Base-by-base conservation (phyloP, 1,139 yeast genomes). In the Lodderomyces metapsilosis region DNA sequence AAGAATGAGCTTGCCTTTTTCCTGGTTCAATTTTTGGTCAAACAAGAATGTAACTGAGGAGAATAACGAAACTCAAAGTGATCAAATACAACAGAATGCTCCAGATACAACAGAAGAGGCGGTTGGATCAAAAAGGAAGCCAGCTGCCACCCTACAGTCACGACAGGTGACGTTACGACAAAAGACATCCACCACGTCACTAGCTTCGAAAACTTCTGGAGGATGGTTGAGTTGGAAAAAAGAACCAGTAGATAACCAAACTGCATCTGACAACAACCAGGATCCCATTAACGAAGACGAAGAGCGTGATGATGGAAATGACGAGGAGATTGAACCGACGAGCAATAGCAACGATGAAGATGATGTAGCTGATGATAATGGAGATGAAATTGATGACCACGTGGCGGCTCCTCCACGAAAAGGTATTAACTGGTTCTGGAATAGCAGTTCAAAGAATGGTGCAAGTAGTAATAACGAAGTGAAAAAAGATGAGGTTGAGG, bases 371-470 rank as follows among this genome's bases (percentile, higher is more conserved):
- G 63, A 61, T 33, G 61, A 58, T 42, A 53, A 55, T 34, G 60
- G 59, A 9, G 71, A 67, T 41, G 73, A 63, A 39, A 54, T 66
- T 3, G 69, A 62, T 34, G 72, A 68, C 36, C 67, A 65, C 36
- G 58, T 59, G 7, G 54, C 56, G 38, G 31, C 57, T 40, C 53
- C 60, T 16, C 53, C 60, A 17, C 63, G 61, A 50, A 68, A 58
- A 47, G 58, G 60, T 39, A 53, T 62, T 2, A 44, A 59, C 21
- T 70, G 76, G 76, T 70, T 71, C 46, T 71, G 76, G 76, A 64
- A 55, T 34, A 48, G 27, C 25, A 36, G 43, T 35, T 40, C 39
- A 17, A 52, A 39, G 23, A 34, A 25, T 18, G 23, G 22, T 17
- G 15, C 30, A 11, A 43, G 18, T 12, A 34, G 30, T 21, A 21